Evolutionary conservation across 2,329 filamentous ascomycete genomes (phyloP), one percentile per base, ranked within the genome.

Genomic region (Fusarium caatingaense): DNA sequence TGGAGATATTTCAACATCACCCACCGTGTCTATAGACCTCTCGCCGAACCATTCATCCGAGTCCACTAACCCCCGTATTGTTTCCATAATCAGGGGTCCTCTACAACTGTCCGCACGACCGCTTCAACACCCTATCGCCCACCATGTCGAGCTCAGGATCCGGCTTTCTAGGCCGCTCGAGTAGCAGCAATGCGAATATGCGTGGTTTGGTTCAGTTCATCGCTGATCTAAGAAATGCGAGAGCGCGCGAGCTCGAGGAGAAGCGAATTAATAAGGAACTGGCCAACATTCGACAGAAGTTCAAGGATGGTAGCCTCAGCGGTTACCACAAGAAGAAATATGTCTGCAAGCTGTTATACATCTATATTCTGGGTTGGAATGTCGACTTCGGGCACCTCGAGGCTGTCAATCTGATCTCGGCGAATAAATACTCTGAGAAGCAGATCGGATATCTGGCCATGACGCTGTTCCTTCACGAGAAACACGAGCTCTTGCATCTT

Each of bases 241-340:
- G 96, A 80, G 96, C 97, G 48, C 89, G 97, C 68, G 96, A 99
- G 80, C 84, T 99, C 69, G 96, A 99, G 81, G 96, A 99, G 85
- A 99, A 99, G 87, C 89, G 96, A 78, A 98, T 99, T 84, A 99
- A 99, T 82, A 99, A 99, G 85, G 96, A 99, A 84, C 84, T 99
- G 80, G 96, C 96, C 78, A 99, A 99, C 79, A 99, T 99, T 80
- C 90, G 91, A 77, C 93, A 98, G 83, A 98, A 98, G 83, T 99
- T 98, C 86, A 97, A 97, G 87, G 93, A 96, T 80, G 94, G 94
- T 71, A 96, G 88, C 78, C 85, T 99, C 62, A 97, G 92, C 78
- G 97, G 96, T 72, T 99, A 99, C 79, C 94, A 98, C 85, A 98
- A 97, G 86, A 99, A 99, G 88, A 99, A 99, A 92, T 99, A 99